Evolutionary conservation across 148 eudicot species (phyloP), one percentile per base, ranked within the genome.

Genomic region (Heliosperma pusillum): DNA sequence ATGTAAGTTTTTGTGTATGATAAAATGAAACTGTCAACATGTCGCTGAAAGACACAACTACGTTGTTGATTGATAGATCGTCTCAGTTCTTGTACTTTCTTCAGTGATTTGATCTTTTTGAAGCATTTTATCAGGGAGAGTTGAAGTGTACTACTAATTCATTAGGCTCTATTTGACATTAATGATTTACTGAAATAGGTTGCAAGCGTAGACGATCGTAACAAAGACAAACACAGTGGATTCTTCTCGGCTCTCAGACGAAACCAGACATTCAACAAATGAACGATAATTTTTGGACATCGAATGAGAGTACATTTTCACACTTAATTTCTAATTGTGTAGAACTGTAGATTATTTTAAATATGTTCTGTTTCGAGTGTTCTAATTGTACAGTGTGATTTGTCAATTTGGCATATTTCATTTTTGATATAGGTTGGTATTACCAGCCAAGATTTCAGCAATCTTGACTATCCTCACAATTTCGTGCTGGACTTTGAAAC

Each of bases 211-310:
- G 98, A 89, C 26, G 93, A 88, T 66, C 88, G 83, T 25, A 81
- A 44, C 62, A 92, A 88, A 82, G 97, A 91, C 75, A 91, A 86
- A 85, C 88, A 90, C 16, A 87, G 91, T 19, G 98, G 98, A 69
- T 87, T 95, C 72, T 84, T 95, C 59, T 92, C 98, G 15, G 86
- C 81, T 79, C 86, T 95, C 36, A 87, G 96, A 87, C 83, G 92
- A 33, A 89, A 88, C 60, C 87, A 87, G 3, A 50, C 55, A 50
- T 50, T 81, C 88, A 89, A 80, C 90, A 71, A 88, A 44, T 22
- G 56, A 65, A 58, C 19, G 15, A 40, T 57, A 19, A 7, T 57
- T 77, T 53, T 55, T 52, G 69, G 52, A 60, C 80, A 50, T 66
- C 8, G 50, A 62, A 71, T 45, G 76, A 53, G 79, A 53, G 64